These are phyloP conservation scores for Posidonia australis DNA, from an alignment of 106 monocot genomes.

Conservation along the genomic window DNA sequence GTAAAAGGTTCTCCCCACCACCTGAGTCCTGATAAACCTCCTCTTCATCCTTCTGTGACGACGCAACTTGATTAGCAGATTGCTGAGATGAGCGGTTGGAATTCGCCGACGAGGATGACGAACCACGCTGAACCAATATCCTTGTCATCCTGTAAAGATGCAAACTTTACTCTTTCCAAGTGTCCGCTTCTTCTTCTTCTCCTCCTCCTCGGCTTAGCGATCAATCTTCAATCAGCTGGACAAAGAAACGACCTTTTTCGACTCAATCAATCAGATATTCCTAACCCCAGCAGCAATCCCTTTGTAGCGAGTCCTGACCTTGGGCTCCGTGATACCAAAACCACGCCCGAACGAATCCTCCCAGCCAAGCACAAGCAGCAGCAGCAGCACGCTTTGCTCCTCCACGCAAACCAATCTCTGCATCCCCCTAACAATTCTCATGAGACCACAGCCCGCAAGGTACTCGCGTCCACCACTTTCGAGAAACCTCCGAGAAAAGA, in stretches of 20 bases:
- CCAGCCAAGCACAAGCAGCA: constrained; percentile 9
- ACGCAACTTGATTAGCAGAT: constrained; percentile 24
- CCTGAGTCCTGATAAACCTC: constrained; percentile 28
- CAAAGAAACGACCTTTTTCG: background rate
- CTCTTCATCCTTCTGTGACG: constrained; percentile 45
- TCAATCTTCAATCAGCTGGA: background rate
- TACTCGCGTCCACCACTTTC: background rate
- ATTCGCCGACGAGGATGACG: constrained; percentile 56
- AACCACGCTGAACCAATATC: constrained; percentile 67
- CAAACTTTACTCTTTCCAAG: no score
- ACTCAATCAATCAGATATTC: constrained; percentile 19
- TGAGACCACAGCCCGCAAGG: constrained; percentile 18
- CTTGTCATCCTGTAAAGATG: constrained; percentile 50
- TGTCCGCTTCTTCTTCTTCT: background rate
- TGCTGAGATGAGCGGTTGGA: constrained; percentile 32
- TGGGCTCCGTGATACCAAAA: constrained; percentile 34
- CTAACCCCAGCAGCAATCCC: constrained; percentile 6
- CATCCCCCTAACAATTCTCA: constrained; percentile 54
- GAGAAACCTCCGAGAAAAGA: background rate
- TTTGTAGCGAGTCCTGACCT: constrained; percentile 82
- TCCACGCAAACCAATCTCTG: constrained; percentile 11
- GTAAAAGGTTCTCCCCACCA: constrained; percentile 11
- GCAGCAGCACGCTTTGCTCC: no score
- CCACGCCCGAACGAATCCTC: constrained; percentile 37
- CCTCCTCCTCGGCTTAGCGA: background rate